Percentiles rank a stretch among this genome's conserved stretches.
Evolutionary conservation across 495 filamentous ascomycete species (phyloP).

Genomic region (Filosporella fistucella): DNA sequence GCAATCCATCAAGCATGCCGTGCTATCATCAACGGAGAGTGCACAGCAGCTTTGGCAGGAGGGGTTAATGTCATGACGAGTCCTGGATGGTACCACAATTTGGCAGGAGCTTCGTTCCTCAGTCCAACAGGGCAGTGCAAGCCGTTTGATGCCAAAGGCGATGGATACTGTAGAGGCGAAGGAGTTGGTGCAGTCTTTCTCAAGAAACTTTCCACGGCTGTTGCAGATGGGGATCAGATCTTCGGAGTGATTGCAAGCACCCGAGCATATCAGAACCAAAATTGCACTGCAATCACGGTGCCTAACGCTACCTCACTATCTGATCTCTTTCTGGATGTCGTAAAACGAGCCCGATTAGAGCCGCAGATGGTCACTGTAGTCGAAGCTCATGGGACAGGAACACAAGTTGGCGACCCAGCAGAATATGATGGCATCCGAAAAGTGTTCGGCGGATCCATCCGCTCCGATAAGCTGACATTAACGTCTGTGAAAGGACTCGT

Average conservation of each 20-base stretch:
- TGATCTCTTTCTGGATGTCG: conserved; percentile 42
- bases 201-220: conserved; percentile 55
- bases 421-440: conserved; percentile 53
- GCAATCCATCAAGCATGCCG: conserved; percentile 5
- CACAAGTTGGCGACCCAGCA: conserved; percentile 54
- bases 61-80: conserved; percentile 11
- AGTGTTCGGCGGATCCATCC: too few relatives aligned
- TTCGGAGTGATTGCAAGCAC: conserved; percentile 55
- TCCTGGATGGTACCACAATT: conserved; percentile 30
- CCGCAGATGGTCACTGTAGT: conserved; percentile 37
- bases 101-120: conserved; percentile 17
- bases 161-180: conserved; percentile 64
- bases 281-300: conserved; percentile 50
- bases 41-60: conserved; percentile 7
- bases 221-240: conserved; percentile 51
- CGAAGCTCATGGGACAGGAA: conserved; percentile 48
- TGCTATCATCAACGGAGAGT: conserved; percentile 8
- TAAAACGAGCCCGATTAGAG: conserved; percentile 36
- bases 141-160: conserved; percentile 33
- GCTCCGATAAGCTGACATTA: conserved; percentile 46
- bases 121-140: conserved; percentile 30
- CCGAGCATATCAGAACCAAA: conserved; percentile 57
- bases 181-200: conserved; percentile 54
- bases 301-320: conserved; percentile 53
- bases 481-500: conserved; percentile 80